Evolutionary conservation across 441 rosid species (phyloP).

Genomic region (Euphorbia schlechtendalii): DNA sequence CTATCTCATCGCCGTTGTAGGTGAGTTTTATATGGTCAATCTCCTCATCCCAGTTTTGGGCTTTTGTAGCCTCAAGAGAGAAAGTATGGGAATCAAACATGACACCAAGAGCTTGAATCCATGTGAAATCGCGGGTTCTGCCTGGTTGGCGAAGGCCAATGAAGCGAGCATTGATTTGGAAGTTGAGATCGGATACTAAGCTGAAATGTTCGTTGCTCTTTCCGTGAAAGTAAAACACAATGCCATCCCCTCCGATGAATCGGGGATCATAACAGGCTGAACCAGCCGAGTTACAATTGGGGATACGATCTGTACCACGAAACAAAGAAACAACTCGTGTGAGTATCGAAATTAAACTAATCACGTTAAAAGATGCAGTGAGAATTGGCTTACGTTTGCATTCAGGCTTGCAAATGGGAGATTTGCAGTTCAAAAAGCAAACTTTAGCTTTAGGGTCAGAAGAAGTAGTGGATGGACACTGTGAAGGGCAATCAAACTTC

Average conservation of each 20-base stretch:
- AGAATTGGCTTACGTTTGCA: conserved; percentile 22
- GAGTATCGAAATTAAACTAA: background rate
- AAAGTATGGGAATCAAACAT: conserved; percentile 48
- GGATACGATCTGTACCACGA: background rate
- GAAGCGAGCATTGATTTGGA: conserved; percentile 66
- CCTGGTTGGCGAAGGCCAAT: conserved; percentile 62
- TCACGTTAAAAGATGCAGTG: background rate
- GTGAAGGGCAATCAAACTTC: conserved; percentile 20
- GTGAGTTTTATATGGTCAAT: conserved; percentile 50
- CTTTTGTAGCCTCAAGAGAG: conserved; percentile 53
- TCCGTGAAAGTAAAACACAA: conserved; percentile 1
- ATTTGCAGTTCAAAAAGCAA: conserved; percentile 26
- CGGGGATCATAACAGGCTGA: conserved; percentile 2
- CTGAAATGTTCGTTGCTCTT: conserved; percentile 52
- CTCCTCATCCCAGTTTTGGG: conserved; percentile 49
- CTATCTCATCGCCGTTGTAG: conserved; percentile 41
- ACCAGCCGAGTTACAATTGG: background rate
- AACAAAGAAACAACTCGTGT: background rate
- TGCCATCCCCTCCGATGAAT: conserved; percentile 3
- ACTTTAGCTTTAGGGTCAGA: conserved; percentile 20
- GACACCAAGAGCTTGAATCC: conserved; percentile 80
- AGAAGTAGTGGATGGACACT: conserved; percentile 23
- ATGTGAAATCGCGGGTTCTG: conserved; percentile 69
- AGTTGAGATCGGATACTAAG: conserved; percentile 49
- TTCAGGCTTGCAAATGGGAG: conserved; percentile 24